Conservation (phyloP, 2,329 filamentous ascomycete species). For the Zymoseptoria crescenta region DNA sequence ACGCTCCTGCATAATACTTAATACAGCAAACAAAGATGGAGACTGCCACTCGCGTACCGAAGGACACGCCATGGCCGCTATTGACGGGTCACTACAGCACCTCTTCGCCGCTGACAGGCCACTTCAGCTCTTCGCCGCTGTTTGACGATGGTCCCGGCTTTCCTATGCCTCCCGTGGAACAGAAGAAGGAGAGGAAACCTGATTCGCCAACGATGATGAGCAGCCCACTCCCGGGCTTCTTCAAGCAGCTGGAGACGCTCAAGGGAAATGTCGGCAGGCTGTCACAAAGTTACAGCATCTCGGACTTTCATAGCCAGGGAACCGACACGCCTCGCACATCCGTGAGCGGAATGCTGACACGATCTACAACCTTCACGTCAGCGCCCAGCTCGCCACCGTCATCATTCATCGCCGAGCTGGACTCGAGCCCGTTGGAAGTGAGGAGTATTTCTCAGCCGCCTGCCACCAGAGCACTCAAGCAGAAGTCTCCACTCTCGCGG, state of each 20-base stretch:
- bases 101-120: not conserved
- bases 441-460: not conserved
- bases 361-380: not conserved
- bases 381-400: not conserved
- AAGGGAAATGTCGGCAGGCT: not conserved
- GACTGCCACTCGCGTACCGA: not conserved
- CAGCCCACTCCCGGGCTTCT: not conserved
- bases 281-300: not conserved
- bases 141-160: not conserved
- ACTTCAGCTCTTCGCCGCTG: not conserved
- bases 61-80: not conserved
- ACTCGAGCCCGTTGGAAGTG: not conserved
- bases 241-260: not conserved
- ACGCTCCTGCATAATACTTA: not conserved
- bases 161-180: not conserved
- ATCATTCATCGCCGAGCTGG: not conserved
- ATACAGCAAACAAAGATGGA: not conserved
- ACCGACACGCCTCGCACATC: not conserved
- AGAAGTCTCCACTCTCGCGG: not conserved
- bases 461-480: not conserved
- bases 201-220: not conserved
- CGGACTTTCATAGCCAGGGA: not conserved
- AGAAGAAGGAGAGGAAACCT: not conserved
- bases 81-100: not conserved
- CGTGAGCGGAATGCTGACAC: not conserved